These are phyloP conservation scores for Aspergillus tubingensis DNA, from an alignment of 2,329 filamentous ascomycete genomes.

Conservation along the genomic window DNA sequence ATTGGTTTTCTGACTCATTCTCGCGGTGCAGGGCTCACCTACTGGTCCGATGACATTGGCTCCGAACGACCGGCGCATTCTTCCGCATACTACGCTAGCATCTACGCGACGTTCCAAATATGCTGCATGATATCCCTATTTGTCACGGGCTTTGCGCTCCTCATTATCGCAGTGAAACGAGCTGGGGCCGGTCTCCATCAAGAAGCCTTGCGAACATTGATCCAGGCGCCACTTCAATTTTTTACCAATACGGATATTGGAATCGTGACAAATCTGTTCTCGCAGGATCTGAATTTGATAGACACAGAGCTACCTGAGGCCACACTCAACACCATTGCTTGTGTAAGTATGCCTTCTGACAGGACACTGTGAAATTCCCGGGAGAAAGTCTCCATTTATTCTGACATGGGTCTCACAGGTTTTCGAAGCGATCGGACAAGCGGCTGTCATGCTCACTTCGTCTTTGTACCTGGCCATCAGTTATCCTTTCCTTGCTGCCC, in stretches of 20 bases:
- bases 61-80: slow-evolving; percentile 21
- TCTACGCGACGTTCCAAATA: slow-evolving; percentile 31
- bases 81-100: slow-evolving; percentile 26
- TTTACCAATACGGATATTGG: slow-evolving; percentile 49
- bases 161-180: slow-evolving; percentile 23
- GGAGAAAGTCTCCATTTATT: not conserved
- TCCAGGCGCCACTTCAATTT: slow-evolving; percentile 44
- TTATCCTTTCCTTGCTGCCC: slow-evolving; percentile 4
- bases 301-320: slow-evolving; percentile 41
- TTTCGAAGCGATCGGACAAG: slow-evolving; percentile 24
- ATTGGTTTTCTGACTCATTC: not conserved
- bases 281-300: slow-evolving; percentile 52
- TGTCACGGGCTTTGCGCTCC: slow-evolving; percentile 2
- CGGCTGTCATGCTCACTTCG: slow-evolving; percentile 20
- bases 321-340: slow-evolving; percentile 17
- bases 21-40: slow-evolving; percentile 10
- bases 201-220: slow-evolving; percentile 20
- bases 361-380: not conserved
- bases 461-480: slow-evolving; percentile 30
- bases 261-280: slow-evolving; percentile 51
- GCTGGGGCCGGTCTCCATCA: slow-evolving; percentile 28
- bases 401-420: not conserved
- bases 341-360: slow-evolving; percentile 2
- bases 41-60: slow-evolving; percentile 26
- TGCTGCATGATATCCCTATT: slow-evolving; percentile 18